Evolutionary conservation across 2,329 filamentous ascomycete genomes (phyloP).

Genomic region (Fusarium verticillioides): DNA sequence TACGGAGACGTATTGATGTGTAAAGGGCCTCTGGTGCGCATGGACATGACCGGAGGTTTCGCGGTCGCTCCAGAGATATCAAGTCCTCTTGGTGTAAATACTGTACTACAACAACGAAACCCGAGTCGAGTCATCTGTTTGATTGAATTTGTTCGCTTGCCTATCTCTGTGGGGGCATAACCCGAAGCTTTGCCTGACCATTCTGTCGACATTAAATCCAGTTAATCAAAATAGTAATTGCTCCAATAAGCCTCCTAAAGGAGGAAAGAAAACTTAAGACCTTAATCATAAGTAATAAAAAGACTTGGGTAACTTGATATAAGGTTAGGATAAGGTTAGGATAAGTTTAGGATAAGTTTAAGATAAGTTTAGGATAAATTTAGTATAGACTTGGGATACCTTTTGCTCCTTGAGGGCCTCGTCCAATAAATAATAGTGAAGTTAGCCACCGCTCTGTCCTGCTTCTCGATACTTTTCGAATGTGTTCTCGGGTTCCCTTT

Average conservation of each 20-base stretch:
- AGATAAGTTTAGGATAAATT: too few relatives aligned
- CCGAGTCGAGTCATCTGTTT: conserved; percentile 49
- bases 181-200: conserved; percentile 19
- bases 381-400: too few relatives aligned
- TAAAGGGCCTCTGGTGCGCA: conserved; percentile 45
- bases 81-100: conserved; percentile 54
- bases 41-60: conserved; percentile 46
- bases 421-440: not conserved
- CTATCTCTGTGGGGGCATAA: conserved; percentile 19
- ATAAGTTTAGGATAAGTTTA: too few relatives aligned
- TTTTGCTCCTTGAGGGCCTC: not conserved
- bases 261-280: too few relatives aligned
- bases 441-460: conserved; percentile 59
- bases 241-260: conserved; percentile 15
- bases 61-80: conserved; percentile 47
- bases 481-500: conserved; percentile 33
- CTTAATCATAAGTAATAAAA: too few relatives aligned
- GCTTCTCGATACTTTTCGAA: conserved; percentile 60
- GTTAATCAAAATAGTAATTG: conserved; percentile 22
- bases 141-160: conserved; percentile 43
- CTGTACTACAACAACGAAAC: conserved; percentile 56
- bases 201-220: conserved; percentile 20
- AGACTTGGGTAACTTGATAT: too few relatives aligned
- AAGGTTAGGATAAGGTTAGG: too few relatives aligned
- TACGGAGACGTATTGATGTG: conserved; percentile 49